Percentiles rank a stretch among this genome's conserved stretches.
These are phyloP conservation scores for Aspergillus aculeatinus DNA, from an alignment of 2,329 filamentous ascomycete genomes.

Conservation along the genomic window DNA sequence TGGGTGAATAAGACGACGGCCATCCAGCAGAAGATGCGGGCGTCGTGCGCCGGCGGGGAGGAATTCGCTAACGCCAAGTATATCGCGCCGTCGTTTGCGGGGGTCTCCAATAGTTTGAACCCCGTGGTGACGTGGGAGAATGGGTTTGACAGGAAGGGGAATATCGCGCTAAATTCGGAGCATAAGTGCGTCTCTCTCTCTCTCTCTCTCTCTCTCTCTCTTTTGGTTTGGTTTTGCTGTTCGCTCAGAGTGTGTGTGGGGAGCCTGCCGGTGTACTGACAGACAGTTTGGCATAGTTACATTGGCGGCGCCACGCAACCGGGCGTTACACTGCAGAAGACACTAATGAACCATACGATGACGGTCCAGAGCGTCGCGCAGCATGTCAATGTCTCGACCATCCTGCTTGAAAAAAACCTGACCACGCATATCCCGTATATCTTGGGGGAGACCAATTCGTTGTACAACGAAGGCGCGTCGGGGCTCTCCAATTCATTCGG, in stretches of 20 bases:
- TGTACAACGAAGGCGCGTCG: slow-evolving; percentile 61
- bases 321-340: slow-evolving; percentile 61
- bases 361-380: slow-evolving; percentile 37
- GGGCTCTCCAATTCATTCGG: slow-evolving; percentile 65
- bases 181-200: slow-evolving; percentile 4
- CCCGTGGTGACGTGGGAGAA: slow-evolving; percentile 9
- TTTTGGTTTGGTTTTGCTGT: too few species aligned
- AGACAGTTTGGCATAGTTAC: slow-evolving; percentile 54
- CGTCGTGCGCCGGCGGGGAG: not conserved
- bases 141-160: not conserved
- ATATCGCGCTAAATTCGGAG: slow-evolving; percentile 6
- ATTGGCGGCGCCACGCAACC: slow-evolving; percentile 60
- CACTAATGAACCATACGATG: slow-evolving; percentile 62
- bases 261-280: slow-evolving; percentile 16
- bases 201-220: not conserved
- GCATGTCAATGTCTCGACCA: slow-evolving; percentile 44
- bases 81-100: slow-evolving; percentile 4
- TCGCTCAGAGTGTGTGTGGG: not conserved
- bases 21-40: not conserved
- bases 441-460: slow-evolving; percentile 61
- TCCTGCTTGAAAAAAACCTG: slow-evolving; percentile 37
- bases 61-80: not conserved
- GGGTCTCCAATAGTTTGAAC: slow-evolving; percentile 5
- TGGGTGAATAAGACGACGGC: slow-evolving; percentile 2
- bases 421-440: slow-evolving; percentile 51